Percentiles rank a stretch among this genome's conserved stretches.
Evolutionary conservation across 2,329 filamentous ascomycete genomes (phyloP).

Genomic region (Fusarium sp.): DNA sequence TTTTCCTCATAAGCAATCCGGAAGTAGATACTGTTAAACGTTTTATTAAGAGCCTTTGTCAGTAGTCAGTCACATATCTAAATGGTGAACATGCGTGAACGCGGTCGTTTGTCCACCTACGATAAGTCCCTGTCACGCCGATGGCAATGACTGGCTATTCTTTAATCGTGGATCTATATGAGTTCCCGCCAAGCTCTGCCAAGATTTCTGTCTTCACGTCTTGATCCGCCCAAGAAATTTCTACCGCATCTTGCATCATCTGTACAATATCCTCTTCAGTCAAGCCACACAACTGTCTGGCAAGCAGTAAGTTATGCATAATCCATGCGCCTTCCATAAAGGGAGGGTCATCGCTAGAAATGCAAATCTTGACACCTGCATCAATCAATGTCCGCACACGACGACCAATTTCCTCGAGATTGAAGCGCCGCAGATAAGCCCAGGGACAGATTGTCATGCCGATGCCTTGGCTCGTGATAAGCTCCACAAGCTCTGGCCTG

Average conservation of each 20-base stretch:
- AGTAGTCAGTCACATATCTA: too few species aligned
- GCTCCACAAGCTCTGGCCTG: not conserved
- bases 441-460: not conserved
- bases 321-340: not conserved
- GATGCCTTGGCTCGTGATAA: not conserved
- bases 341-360: not conserved
- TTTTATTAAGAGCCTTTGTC: not conserved
- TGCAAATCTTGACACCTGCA: not conserved
- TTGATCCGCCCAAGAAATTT: not conserved
- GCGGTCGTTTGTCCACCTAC: not conserved
- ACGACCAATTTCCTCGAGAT: not conserved
- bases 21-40: accelerated
- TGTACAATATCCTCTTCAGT: not conserved
- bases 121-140: not conserved
- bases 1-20: not conserved
- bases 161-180: not conserved
- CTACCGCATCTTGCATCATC: not conserved
- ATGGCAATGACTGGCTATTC: not conserved
- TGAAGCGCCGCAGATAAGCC: not conserved
- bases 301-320: not conserved
- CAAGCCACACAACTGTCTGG: not conserved
- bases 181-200: accelerated
- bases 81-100: not conserved
- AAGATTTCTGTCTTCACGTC: not conserved
- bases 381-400: not conserved